Conservation (phyloP, 495 filamentous ascomycete genomes). For the Platismatia glauca region DNA sequence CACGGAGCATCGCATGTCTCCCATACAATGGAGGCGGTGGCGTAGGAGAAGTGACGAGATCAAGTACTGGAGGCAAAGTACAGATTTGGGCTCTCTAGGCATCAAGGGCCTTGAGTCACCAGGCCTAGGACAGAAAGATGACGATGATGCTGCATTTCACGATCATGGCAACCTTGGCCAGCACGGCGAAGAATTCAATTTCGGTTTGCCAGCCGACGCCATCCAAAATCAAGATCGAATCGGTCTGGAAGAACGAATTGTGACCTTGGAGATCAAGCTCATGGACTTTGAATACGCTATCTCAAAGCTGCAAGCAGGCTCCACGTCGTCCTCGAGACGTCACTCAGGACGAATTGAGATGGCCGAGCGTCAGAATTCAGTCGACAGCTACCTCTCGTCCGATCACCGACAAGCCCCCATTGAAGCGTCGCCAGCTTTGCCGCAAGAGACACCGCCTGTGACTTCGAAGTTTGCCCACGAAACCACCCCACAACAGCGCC, state of each 20-base stretch:
- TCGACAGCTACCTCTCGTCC: slow-evolving; percentile 13
- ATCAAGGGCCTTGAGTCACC: slow-evolving; percentile 9
- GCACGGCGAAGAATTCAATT: slow-evolving; percentile 33
- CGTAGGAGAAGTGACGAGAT: slow-evolving; percentile 30
- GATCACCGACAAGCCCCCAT: slow-evolving; percentile 10
- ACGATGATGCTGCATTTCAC: slow-evolving; percentile 27
- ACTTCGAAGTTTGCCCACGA: slow-evolving; percentile 11
- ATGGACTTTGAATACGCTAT: slow-evolving; percentile 50
- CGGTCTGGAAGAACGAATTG: slow-evolving; percentile 43
- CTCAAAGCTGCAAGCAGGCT: slow-evolving; percentile 39
- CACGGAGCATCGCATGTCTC: slow-evolving; percentile 30
- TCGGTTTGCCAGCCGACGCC: slow-evolving; percentile 34
- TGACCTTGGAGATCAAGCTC: slow-evolving; percentile 46
- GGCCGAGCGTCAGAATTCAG: slow-evolving; percentile 6
- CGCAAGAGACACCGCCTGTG: slow-evolving; percentile 14
- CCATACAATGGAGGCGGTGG: slow-evolving; percentile 32
- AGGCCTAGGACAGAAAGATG: slow-evolving; percentile 16
- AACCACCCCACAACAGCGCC: slow-evolving; percentile 15
- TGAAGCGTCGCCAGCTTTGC: slow-evolving; percentile 13
- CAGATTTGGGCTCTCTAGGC: slow-evolving; percentile 14
- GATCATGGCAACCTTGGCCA: slow-evolving; percentile 28
- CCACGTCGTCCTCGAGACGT: slow-evolving; percentile 6
- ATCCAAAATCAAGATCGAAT: slow-evolving; percentile 41
- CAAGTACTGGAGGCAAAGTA: slow-evolving; percentile 28
- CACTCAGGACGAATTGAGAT: slow-evolving; percentile 8